Percentiles rank a stretch among this genome's conserved stretches.
Conservation (phyloP, 2,329 filamentous ascomycete genomes). For the Scorias spongiosa region DNA sequence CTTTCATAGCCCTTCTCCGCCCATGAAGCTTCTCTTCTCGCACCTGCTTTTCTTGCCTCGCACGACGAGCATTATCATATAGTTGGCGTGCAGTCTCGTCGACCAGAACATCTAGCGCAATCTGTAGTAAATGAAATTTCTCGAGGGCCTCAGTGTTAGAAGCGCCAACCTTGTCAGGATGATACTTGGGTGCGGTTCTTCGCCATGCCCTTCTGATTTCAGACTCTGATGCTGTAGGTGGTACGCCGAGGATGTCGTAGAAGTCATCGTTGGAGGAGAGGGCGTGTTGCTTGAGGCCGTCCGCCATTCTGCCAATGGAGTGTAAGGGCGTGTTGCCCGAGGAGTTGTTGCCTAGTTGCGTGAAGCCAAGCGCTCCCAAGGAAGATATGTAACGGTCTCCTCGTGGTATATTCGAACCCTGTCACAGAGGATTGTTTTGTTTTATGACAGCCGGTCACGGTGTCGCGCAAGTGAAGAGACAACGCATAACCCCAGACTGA, state of each 20-base stretch:
- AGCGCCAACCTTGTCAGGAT: slow-evolving; percentile 77
- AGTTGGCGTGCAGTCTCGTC: slow-evolving; percentile 54
- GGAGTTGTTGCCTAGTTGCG: too few species aligned
- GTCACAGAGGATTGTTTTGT: too few species aligned
- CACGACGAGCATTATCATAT: slow-evolving; percentile 65
- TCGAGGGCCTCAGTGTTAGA: slow-evolving; percentile 46
- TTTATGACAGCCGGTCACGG: too few species aligned
- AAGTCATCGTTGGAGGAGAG: slow-evolving; percentile 43
- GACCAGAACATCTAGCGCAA: slow-evolving; percentile 70
- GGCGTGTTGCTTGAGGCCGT: slow-evolving; percentile 28
- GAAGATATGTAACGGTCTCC: too few species aligned
- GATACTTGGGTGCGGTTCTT: slow-evolving; percentile 73
- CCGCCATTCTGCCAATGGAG: slow-evolving; percentile 20
- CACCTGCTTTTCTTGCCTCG: slow-evolving; percentile 51
- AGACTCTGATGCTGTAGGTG: slow-evolving; percentile 47
- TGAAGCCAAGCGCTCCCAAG: too few species aligned
- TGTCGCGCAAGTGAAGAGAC: too few species aligned
- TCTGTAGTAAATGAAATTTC: slow-evolving; percentile 73
- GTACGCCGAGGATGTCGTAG: slow-evolving; percentile 59
- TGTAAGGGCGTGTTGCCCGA: not conserved
- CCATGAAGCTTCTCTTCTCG: slow-evolving; percentile 61
- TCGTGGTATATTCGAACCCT: too few species aligned
- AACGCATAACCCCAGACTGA: too few species aligned
- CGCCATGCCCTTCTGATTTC: slow-evolving; percentile 75
- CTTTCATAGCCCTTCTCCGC: slow-evolving; percentile 60